A percentile compares a stretch with the other conserved stretches of the same genome.
Conservation (phyloP, 345 rosid genomes). For the Moringa oleifera region DNA sequence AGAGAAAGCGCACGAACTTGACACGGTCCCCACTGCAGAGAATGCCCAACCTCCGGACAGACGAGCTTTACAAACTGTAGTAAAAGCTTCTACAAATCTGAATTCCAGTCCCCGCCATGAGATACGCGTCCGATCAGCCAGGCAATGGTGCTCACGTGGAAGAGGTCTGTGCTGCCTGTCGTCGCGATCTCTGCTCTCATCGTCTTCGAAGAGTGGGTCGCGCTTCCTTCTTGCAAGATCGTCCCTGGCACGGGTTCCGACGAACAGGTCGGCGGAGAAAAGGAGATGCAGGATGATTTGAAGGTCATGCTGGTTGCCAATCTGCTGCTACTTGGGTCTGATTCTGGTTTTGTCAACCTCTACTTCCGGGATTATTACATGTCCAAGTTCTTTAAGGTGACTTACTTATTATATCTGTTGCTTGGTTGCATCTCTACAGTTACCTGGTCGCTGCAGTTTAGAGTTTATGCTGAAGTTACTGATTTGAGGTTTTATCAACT, state of each 20-base stretch:
- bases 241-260: conserved; percentile 18
- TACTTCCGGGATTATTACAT: conserved; percentile 48
- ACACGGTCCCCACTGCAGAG: neutral
- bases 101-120: neutral
- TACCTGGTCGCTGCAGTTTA: neutral
- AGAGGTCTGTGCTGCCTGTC: conserved; percentile 28
- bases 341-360: conserved; percentile 27
- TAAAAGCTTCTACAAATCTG: neutral
- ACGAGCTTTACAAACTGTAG: neutral
- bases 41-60: neutral
- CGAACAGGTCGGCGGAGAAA: neutral
- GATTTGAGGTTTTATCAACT: neutral
- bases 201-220: conserved; percentile 36
- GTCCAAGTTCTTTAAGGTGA: conserved; percentile 51
- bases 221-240: conserved; percentile 40
- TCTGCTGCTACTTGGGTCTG: conserved; percentile 42
- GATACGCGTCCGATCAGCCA: neutral
- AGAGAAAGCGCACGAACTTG: no score
- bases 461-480: neutral
- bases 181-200: conserved; percentile 25
- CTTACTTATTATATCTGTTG: neutral
- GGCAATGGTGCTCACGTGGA: conserved; percentile 15
- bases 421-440: neutral
- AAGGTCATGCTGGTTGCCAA: conserved; percentile 55
- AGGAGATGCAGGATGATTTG: conserved; percentile 25